Percentiles rank a stretch among this genome's conserved stretches.
Evolutionary conservation across 2,329 filamentous ascomycete species (phyloP).

Genomic region (Aureobasidium sp.): DNA sequence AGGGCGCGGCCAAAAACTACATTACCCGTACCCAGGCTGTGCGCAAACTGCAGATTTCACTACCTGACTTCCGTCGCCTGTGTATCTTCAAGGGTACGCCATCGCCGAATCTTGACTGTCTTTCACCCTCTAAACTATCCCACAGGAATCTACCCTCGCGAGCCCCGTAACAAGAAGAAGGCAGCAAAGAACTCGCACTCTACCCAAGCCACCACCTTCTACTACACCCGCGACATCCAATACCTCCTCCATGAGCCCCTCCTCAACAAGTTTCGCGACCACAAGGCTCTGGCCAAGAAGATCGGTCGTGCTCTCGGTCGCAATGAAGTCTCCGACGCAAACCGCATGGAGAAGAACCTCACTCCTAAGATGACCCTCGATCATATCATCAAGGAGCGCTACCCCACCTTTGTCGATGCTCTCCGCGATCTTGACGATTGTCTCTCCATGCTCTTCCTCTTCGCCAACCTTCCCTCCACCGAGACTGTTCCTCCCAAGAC

Average conservation of each 20-base stretch:
- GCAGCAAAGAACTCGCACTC: conserved; percentile 72
- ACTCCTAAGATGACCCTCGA: conserved; percentile 86
- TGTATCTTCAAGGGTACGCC: conserved; percentile 88
- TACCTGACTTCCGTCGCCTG: conserved; percentile 93
- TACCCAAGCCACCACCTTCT: conserved; percentile 70
- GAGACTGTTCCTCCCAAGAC: conserved; percentile 87
- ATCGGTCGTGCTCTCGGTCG: conserved; percentile 86
- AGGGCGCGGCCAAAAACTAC: conserved; percentile 95
- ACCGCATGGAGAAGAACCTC: conserved; percentile 82
- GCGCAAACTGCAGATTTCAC: conserved; percentile 92
- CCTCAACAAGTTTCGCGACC: conserved; percentile 88
- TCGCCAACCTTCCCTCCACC: conserved; percentile 90
- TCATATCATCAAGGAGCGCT: conserved; percentile 95
- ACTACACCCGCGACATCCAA: conserved; percentile 91
- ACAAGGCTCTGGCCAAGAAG: conserved; percentile 96
- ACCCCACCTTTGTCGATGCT: conserved; percentile 93
- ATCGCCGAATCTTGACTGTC: not conserved
- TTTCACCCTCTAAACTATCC: not conserved
- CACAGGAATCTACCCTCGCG: conserved; percentile 82
- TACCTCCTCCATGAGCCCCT: conserved; percentile 96
- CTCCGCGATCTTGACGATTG: conserved; percentile 93
- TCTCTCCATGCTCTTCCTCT: conserved; percentile 92
- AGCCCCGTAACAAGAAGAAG: conserved; percentile 96
- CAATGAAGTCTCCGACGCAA: conserved; percentile 82
- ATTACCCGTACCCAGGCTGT: conserved; percentile 95